Evolutionary conservation across 2,329 filamentous ascomycete species (phyloP).

Genomic region (Colletotrichum phormii): DNA sequence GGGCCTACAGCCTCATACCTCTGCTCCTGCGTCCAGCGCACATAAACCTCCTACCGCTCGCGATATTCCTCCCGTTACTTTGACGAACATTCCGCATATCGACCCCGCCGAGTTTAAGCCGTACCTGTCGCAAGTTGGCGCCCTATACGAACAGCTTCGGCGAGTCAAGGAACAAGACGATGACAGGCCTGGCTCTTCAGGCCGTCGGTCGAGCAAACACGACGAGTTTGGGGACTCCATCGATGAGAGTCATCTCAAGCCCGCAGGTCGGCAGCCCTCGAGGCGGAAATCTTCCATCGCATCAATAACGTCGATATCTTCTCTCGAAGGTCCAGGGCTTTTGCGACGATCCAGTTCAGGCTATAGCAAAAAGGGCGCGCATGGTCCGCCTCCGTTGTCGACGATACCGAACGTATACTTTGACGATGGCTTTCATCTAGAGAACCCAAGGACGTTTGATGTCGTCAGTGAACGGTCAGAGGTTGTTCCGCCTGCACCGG

Average conservation of each 20-base stretch:
- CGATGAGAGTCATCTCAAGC: conserved; percentile 61
- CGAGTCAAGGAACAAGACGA: conserved; percentile 83
- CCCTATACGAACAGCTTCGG: conserved; percentile 89
- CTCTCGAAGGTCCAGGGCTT: conserved; percentile 58
- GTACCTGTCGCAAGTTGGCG: conserved; percentile 87
- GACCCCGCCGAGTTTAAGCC: conserved; percentile 83
- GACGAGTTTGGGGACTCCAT: conserved; percentile 55
- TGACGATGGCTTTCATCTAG: conserved; percentile 92
- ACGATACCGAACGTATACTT: conserved; percentile 96
- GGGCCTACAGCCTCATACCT: conserved; percentile 83
- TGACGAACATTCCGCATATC: conserved; percentile 88
- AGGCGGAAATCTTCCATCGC: conserved; percentile 56
- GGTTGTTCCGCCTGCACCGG: conserved; percentile 79
- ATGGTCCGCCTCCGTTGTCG: conserved; percentile 85
- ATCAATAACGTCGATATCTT: conserved; percentile 62
- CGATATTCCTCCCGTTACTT: conserved; percentile 92
- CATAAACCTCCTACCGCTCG: conserved; percentile 86
- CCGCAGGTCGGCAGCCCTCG: conserved; percentile 52
- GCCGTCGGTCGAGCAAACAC: conserved; percentile 51
- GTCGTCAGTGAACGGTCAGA: conserved; percentile 96
- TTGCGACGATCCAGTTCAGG: conserved; percentile 59
- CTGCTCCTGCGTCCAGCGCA: conserved; percentile 74
- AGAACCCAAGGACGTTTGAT: conserved; percentile 96
- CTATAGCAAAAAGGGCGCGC: conserved; percentile 68
- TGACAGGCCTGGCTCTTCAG: conserved; percentile 51